These are phyloP conservation scores for Tylopilus orsonianus DNA, from an alignment of 1,284 basidiomycete species.

Conservation along the genomic window DNA sequence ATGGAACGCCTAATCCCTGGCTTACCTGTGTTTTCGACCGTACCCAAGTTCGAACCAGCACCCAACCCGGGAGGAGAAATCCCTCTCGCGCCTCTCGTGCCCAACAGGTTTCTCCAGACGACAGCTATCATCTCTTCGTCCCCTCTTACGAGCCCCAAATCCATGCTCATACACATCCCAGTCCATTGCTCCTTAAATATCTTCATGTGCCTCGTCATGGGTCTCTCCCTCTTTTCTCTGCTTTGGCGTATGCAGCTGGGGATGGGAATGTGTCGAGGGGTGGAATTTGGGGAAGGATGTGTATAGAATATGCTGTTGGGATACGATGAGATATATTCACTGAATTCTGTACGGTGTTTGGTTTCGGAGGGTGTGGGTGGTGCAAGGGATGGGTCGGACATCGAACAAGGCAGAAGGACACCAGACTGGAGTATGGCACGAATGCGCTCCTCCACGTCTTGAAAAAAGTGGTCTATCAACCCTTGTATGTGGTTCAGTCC, in stretches of 20 bases:
- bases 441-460: conserved; percentile 90
- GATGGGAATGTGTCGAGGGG: no score
- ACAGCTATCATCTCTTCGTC: conserved; percentile 85
- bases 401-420: conserved; percentile 25
- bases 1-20: conserved; percentile 54
- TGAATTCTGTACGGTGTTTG: no score
- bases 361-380: conserved; percentile 40
- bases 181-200: conserved; percentile 92
- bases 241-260: no score
- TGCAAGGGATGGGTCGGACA: conserved; percentile 27
- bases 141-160: conserved; percentile 72
- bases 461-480: no score
- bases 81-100: conserved; percentile 69
- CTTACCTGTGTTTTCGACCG: background rate
- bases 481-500: conserved; percentile 63
- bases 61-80: conserved; percentile 42
- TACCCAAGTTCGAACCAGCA: conserved; percentile 7
- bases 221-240: conserved; percentile 45
- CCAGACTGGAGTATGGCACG: conserved; percentile 74
- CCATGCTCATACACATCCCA: conserved; percentile 80
- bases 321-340: no score
- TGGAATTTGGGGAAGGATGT: no score
- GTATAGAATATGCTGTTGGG: no score
- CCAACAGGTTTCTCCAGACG: conserved; percentile 91
- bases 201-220: conserved; percentile 90